Conservation (phyloP, 805 yeast species). For the Teunomyces lycoperdinae region DNA sequence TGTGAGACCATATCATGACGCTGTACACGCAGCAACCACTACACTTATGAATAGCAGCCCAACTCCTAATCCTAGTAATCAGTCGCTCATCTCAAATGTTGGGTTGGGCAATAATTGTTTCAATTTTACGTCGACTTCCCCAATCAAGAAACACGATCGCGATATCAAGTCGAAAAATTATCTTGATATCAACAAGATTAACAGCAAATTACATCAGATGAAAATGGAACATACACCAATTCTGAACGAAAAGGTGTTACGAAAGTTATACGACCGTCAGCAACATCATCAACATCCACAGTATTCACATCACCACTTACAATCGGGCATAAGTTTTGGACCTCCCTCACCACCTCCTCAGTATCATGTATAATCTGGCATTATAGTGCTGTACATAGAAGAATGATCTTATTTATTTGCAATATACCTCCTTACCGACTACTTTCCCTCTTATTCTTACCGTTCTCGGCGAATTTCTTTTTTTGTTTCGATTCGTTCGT, state of each 20-base stretch:
- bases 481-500: background rate
- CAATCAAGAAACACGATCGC: slow-evolving; percentile 17
- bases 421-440: background rate
- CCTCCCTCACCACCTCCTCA: slow-evolving; percentile 22
- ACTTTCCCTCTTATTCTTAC: no score
- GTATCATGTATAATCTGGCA: slow-evolving; percentile 15
- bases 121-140: slow-evolving; percentile 26
- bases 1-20: slow-evolving; percentile 7
- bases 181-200: slow-evolving; percentile 27
- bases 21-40: slow-evolving; percentile 2
- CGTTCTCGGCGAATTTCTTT: background rate
- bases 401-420: background rate
- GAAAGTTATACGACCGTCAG: slow-evolving; percentile 2
- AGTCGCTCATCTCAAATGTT: slow-evolving; percentile 18
- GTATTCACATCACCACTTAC: slow-evolving; percentile 7
- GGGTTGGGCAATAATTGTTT: slow-evolving; percentile 41
- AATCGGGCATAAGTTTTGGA: background rate
- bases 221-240: slow-evolving; percentile 10
- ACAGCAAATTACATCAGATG: slow-evolving; percentile 18
- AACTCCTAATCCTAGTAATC: slow-evolving; percentile 2
- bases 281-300: background rate
- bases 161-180: slow-evolving; percentile 21
- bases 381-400: slow-evolving; percentile 1
- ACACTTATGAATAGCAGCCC: slow-evolving; percentile 2
- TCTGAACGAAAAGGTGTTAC: slow-evolving; percentile 4